Evolutionary conservation across 1,284 basidiomycete genomes (phyloP), one percentile per base, ranked within the genome.

Genomic region (Trametes hirsuta): DNA sequence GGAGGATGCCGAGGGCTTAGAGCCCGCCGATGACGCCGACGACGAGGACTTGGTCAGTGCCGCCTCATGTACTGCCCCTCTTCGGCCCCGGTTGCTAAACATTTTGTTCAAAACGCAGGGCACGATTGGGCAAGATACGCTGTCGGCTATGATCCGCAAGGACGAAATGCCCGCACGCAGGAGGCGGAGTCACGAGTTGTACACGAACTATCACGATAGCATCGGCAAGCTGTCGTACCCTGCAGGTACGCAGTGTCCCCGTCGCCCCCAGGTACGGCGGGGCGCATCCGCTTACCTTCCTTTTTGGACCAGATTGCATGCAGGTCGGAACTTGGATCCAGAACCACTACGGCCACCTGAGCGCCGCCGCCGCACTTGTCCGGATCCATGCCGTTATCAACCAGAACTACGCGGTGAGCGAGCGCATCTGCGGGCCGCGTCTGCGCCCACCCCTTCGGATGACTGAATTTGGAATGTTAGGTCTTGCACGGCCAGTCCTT

Each of bases 361-460:
- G 85, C 69, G 75, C 76, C 48, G 76, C 87, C 53, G 82, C 85
- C 42, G 86, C 89, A n/a, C 72, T 84, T 22, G 88, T 88, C 71
- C 81, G 90, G 79, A 81, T 82, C 6, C 88, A 91, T 72, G 87
- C 87, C 41, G 76, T 90, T 42, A 76, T 88, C 58, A 91, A 91
- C 71, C 80, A 83, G 47, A 85, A 84, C 63, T 74, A 73, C 44
- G 72, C 70, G 55, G 87, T 90, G 59, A 46, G 55, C 21, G 18
- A 22, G 24, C 41, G 41, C 21, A 25, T 44, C 39, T 21, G n/a
- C 18, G 45, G 8, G 2, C 48, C 25, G 46, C 42, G 5, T 44
- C 6, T 34, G 14, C 35, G 34, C 11, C 10, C n/a, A 30, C 15
- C 12, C n/a, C 30, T 25, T 25, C 36, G 34, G 3, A 22, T 30